Base-by-base conservation (phyloP, 805 yeast genomes). In the Pichia ethanolica region DNA sequence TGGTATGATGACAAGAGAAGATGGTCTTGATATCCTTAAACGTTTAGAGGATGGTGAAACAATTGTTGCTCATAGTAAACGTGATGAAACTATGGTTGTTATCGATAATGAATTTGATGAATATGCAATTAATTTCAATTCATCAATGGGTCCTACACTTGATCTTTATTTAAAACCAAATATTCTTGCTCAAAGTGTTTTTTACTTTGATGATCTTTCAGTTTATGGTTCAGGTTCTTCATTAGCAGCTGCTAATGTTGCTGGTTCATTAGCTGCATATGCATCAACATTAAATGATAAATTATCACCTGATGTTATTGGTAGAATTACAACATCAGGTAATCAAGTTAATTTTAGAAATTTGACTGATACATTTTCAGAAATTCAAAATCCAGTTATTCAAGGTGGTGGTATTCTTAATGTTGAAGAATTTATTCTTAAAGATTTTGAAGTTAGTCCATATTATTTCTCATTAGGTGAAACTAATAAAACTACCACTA, bases 351-450 rank as follows among this genome's bases (percentile, higher is more conserved):
- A 40, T 27, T 45, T 44, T 33, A 39, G 44, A 20, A 40, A 44
- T 25, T 34, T 41, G 5, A 40, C 27, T 30, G 32, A 36, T 5
- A 37, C 38, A 8, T 12, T 11, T 13, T 13, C 37, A 8, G 35
- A 41, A 20, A n/a, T 35, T 28, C 35, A 30, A 4, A 48, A 48
- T 32, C 51, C 51, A 20, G 28, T 37, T 28, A 9, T 45, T 28
- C 51, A 48, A 39, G 51, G 51, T 34, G 51, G 51, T 45, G 51
- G 51, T 39, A 35, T 44, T 5, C 14, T 48, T n/a, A 27, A 44
- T 32, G 11, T 35, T 25, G 40, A 39, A 4, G 14, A 12, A 25
- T 44, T 48, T 30, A 12, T 48, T 25, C 8, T 13, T 4, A 44
- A 36, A 25, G 26, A 32, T 5, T 44, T 39, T 44, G 40, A 40